Conservation (phyloP, 2,329 filamentous ascomycete species). For the Conoideocrella luteorostrata region DNA sequence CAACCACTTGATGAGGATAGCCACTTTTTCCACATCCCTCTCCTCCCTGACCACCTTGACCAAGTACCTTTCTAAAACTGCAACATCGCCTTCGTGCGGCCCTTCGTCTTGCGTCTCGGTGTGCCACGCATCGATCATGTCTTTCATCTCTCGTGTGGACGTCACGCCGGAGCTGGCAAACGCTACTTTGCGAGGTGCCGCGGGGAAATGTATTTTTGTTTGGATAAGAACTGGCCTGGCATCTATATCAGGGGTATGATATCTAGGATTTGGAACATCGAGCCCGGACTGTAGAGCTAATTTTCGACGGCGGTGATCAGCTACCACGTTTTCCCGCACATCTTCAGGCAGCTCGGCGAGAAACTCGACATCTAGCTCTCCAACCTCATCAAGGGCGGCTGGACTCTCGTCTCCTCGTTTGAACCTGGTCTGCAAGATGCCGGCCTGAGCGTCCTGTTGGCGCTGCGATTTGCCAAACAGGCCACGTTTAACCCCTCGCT, state of each 20-base stretch:
- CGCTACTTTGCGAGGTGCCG: constrained; percentile 36
- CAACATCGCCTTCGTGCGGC: constrained; percentile 73
- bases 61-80: constrained; percentile 68
- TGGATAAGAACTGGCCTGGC: constrained; percentile 28
- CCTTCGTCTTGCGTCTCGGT: constrained; percentile 63
- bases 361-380: constrained; percentile 62
- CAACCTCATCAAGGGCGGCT: constrained; percentile 26
- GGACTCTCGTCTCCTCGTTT: constrained; percentile 23
- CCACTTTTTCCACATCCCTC: constrained; percentile 68
- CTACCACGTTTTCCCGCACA: constrained; percentile 69
- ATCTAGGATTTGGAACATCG: constrained; percentile 27
- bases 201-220: constrained; percentile 39
- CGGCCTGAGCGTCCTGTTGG: constrained; percentile 48
- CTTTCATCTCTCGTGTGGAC: constrained; percentile 55
- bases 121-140: constrained; percentile 73
- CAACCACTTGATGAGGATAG: constrained; percentile 63
- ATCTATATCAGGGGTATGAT: constrained; percentile 17
- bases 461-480: constrained; percentile 41
- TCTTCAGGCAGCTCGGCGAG: constrained; percentile 79
- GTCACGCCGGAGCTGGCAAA: constrained; percentile 40
- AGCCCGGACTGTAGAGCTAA: constrained; percentile 50
- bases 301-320: constrained; percentile 56
- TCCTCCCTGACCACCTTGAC: constrained; percentile 67
- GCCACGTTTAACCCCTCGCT: constrained; percentile 44
- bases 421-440: constrained; percentile 70